phyloP scores from a whole-genome alignment of 257 asterid genomes.

The Linderniella brevidens region DNA sequence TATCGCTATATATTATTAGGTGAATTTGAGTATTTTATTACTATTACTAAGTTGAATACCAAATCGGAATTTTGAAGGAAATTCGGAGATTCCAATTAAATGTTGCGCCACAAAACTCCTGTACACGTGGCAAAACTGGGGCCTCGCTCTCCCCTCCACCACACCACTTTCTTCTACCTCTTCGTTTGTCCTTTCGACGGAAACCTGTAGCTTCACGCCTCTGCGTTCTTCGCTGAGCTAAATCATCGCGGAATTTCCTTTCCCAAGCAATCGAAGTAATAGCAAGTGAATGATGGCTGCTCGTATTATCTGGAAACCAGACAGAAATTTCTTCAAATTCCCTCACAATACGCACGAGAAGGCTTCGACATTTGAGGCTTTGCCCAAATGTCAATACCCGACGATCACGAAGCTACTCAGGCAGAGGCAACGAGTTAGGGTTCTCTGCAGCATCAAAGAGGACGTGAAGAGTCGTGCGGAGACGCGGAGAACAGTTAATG shows the following conservation, averaged over 20 bases:
- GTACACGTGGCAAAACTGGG: slow-evolving; percentile 2
- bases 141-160: neutral
- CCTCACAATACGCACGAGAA: slow-evolving; percentile 13
- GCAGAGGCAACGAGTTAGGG: slow-evolving; percentile 24
- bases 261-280: neutral
- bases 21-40: too few species aligned
- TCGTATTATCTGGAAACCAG: slow-evolving; percentile 29
- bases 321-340: slow-evolving; percentile 15
- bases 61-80: too few species aligned
- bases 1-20: too few species aligned
- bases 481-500: slow-evolving; percentile 16
- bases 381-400: slow-evolving; percentile 12
- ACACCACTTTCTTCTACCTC: neutral
- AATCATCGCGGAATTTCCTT: neutral
- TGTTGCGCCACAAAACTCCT: neutral
- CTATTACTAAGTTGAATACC: too few species aligned
- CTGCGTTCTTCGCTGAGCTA: neutral
- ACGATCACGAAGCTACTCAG: slow-evolving; percentile 14
- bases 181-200: neutral
- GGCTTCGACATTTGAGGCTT: slow-evolving; percentile 22
- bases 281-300: slow-evolving; percentile 19
- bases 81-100: too few species aligned
- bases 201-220: neutral
- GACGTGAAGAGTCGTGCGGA: slow-evolving; percentile 33
- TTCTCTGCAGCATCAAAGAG: slow-evolving; percentile 56